phyloP scores from a whole-genome alignment of 345 rosid species.

The Excoecaria agallocha region DNA sequence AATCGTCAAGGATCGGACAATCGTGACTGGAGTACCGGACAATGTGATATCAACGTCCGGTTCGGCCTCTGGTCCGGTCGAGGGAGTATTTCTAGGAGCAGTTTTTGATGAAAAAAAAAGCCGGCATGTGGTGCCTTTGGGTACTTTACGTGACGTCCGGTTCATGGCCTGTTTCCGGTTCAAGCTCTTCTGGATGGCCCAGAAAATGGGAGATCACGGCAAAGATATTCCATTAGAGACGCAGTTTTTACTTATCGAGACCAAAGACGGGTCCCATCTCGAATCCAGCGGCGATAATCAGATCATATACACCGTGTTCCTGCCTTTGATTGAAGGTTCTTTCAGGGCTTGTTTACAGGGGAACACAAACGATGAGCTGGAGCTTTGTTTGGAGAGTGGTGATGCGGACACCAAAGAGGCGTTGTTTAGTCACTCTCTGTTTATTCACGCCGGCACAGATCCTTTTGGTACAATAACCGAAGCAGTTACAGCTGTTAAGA shows the following conservation, averaged over 20 bases:
- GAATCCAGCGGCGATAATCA: constrained; percentile 58
- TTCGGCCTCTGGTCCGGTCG: constrained; percentile 58
- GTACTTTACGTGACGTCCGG: constrained; percentile 64
- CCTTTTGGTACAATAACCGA: constrained; percentile 73
- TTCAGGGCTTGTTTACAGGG: constrained; percentile 84
- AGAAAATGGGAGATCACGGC: constrained; percentile 78
- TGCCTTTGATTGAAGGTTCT: constrained; percentile 78
- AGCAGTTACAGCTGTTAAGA: constrained; percentile 62
- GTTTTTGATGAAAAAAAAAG: constrained; percentile 57
- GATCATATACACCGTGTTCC: constrained; percentile 75
- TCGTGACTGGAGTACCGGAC: constrained; percentile 66
- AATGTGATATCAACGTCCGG: constrained; percentile 68
- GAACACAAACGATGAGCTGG: constrained; percentile 60
- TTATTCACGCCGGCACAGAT: constrained; percentile 71
- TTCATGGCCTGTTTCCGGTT: constrained; percentile 93
- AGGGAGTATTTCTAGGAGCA: constrained; percentile 80
- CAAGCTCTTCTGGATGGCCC: constrained; percentile 99
- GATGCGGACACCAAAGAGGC: constrained; percentile 58
- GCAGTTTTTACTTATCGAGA: constrained; percentile 72
- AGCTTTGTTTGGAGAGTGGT: constrained; percentile 93
- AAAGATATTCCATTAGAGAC: constrained; percentile 79
- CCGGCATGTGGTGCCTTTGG: constrained; percentile 63
- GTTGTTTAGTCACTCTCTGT: constrained; percentile 65
- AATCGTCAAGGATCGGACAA: constrained; percentile 56
- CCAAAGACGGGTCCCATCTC: constrained; percentile 70